phyloP scores from a whole-genome alignment of 164 flowering plant species.

The Magnolia sinica region DNA sequence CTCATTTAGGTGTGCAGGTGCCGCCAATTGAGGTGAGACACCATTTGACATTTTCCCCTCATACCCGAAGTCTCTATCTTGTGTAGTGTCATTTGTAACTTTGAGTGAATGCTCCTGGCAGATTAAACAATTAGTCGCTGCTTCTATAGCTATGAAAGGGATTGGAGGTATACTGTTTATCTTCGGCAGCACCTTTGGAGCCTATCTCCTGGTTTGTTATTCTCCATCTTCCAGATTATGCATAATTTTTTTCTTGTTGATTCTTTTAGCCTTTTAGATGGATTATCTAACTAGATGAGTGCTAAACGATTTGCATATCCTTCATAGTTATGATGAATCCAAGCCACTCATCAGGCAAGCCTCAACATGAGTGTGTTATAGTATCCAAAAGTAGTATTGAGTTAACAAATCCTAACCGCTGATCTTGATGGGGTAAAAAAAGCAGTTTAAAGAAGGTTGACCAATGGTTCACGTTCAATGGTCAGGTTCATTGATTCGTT shows the following conservation, averaged over 20 bases:
- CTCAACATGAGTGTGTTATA: too few relatives aligned
- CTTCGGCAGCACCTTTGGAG: slow-evolving; percentile 71
- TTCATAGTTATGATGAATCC: too few relatives aligned
- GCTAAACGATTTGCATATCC: not conserved
- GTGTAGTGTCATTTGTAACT: slow-evolving; percentile 9
- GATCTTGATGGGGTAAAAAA: too few relatives aligned
- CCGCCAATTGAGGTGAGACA: slow-evolving; percentile 68
- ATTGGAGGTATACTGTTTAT: slow-evolving; percentile 70
- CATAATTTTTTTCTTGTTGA: not conserved
- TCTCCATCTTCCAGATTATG: not conserved
- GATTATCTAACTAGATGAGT: not conserved
- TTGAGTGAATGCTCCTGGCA: slow-evolving; percentile 20
- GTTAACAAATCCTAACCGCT: too few relatives aligned
- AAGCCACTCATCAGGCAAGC: too few relatives aligned
- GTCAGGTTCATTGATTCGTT: too few relatives aligned
- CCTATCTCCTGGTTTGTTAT: slow-evolving; percentile 60
- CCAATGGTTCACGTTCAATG: too few relatives aligned
- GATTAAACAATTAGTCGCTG: slow-evolving; percentile 49
- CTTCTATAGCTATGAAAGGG: slow-evolving; percentile 50
- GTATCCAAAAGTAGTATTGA: too few relatives aligned
- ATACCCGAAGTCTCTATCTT: not conserved
- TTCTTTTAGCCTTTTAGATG: not conserved
- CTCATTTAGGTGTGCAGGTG: slow-evolving; percentile 40
- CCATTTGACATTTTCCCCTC: not conserved
- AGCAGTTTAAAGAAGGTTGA: too few relatives aligned